These are phyloP conservation scores for Phalaenopsis equestris DNA, from an alignment of 106 monocot genomes.

Conservation along the genomic window DNA sequence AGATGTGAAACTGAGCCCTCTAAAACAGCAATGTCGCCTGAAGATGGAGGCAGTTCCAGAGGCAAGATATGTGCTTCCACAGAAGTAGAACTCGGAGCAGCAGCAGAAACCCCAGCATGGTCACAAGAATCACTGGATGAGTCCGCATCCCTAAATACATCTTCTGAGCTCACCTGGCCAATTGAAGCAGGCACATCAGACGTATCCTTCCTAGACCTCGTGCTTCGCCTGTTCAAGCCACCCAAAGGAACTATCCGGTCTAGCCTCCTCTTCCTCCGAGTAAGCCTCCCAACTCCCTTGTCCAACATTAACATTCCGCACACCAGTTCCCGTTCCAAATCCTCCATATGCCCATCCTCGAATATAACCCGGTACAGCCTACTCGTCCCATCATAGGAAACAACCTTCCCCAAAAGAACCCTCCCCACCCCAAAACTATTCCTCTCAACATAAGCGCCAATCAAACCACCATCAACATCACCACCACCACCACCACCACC, in stretches of 20 bases:
- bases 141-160: conserved; percentile 30
- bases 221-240: conserved; percentile 14
- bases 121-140: conserved; percentile 49
- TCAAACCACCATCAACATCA: conserved; percentile 5
- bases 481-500: too few species aligned
- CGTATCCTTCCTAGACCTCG: conserved; percentile 15
- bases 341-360: conserved; percentile 46
- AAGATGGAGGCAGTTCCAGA: conserved; percentile 51
- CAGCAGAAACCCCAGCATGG: neutral
- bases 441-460: conserved; percentile 52
- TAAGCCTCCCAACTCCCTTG: conserved; percentile 25
- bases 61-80: conserved; percentile 8
- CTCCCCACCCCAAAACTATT: conserved; percentile 3
- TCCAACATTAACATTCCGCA: conserved; percentile 18
- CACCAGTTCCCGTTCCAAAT: conserved; percentile 25
- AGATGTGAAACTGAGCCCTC: conserved; percentile 50
- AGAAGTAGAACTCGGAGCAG: conserved; percentile 1
- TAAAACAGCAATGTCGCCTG: conserved; percentile 49
- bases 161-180: conserved; percentile 1
- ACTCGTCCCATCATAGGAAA: conserved; percentile 22
- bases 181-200: conserved; percentile 1
- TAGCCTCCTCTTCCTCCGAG: conserved; percentile 57
- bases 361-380: conserved; percentile 28
- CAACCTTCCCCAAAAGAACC: conserved; percentile 46
- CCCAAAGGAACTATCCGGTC: conserved; percentile 32